Evolutionary conservation across 2,329 filamentous ascomycete genomes (phyloP), one percentile per base, ranked within the genome.

Genomic region (Pseudopyricularia javanii): DNA sequence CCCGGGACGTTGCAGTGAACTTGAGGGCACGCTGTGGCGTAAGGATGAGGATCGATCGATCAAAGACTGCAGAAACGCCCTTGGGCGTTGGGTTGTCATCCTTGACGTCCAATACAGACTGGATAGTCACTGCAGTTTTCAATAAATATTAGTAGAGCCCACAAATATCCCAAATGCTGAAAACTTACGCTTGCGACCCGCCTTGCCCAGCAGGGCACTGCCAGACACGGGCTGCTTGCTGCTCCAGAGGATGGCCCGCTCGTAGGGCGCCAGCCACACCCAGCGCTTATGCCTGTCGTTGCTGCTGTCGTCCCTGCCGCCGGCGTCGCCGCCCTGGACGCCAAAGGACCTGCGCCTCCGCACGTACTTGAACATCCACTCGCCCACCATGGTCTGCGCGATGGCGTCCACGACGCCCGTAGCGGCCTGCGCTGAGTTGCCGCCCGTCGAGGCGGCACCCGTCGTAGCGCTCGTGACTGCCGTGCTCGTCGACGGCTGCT

Each of bases 261-360:
- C 93, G 63, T 98, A 97, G 3, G 93, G 93, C 17, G 91, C 93
- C 57, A 98, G 79, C 93, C 93, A 98, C 2, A 98, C 93, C 93
- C 93, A 98, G 66, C 93, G 80, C 71, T 91, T 96, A 66, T 98
- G 93, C 30, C 93, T 86, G 58, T 86, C 83, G 57, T 81, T 83
- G 67, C 87, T 83, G 57, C 75, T 85, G 57, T 86, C 81, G 62
- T 90, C 83, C 57, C 81, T 81, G 34, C 78, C 76, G 48, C 48
- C 32, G 48, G 28, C 32, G 30, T 35, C 48, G 8, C 48, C 48
- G 24, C 73, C 75, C 47, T 91, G 87, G 3, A 78, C 71, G 7
- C 49, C 49, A 64, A 98, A 97, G 0, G 91, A 94, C 70, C 91
- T 96, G 58, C 91, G 82, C 65, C 88, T 80, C 51, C 88, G 79